These are phyloP conservation scores for Ploettnerulaceae sp. DNA, from an alignment of 2,329 filamentous ascomycete species.

Conservation along the genomic window DNA sequence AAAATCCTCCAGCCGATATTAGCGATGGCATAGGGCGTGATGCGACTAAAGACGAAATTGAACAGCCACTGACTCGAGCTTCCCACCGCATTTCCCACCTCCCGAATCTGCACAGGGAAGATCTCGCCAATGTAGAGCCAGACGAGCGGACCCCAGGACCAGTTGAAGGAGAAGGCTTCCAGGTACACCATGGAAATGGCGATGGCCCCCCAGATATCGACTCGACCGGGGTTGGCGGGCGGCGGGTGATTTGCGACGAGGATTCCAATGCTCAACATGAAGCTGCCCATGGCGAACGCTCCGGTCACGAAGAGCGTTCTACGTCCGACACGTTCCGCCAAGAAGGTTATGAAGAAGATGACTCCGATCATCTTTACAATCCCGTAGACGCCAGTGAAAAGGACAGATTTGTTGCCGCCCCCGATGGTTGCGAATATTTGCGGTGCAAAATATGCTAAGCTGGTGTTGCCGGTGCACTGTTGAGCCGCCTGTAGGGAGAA, in stretches of 20 bases:
- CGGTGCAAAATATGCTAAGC: too few species aligned
- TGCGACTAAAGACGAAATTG: conserved; percentile 46
- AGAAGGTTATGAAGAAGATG: conserved; percentile 7
- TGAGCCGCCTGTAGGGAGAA: too few species aligned
- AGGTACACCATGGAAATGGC: conserved; percentile 23
- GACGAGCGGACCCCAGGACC: conserved; percentile 47
- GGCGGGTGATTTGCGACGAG: conserved; percentile 41
- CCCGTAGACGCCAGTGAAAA: conserved; percentile 38
- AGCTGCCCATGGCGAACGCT: conserved; percentile 44
- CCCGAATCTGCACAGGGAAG: conserved; percentile 38
- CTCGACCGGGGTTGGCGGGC: too few species aligned
- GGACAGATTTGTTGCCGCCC: too few species aligned
- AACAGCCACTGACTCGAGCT: conserved; percentile 31
- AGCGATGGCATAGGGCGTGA: conserved; percentile 46
- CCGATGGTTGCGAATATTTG: too few species aligned
- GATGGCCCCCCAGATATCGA: conserved; percentile 43
- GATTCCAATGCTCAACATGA: conserved; percentile 47
- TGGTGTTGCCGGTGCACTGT: too few species aligned
- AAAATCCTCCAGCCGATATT: conserved; percentile 42
- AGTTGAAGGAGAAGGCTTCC: conserved; percentile 45
- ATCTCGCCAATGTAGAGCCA: conserved; percentile 42
- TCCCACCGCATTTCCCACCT: conserved; percentile 5
- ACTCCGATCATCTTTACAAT: conserved; percentile 15
- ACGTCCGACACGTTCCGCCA: conserved; percentile 37
- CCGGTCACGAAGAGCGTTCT: conserved; percentile 43